Evolutionary conservation across 768 basidiomycete genomes (phyloP), one percentile per base, ranked within the genome.

Genomic region (Hortiboletus campestris): DNA sequence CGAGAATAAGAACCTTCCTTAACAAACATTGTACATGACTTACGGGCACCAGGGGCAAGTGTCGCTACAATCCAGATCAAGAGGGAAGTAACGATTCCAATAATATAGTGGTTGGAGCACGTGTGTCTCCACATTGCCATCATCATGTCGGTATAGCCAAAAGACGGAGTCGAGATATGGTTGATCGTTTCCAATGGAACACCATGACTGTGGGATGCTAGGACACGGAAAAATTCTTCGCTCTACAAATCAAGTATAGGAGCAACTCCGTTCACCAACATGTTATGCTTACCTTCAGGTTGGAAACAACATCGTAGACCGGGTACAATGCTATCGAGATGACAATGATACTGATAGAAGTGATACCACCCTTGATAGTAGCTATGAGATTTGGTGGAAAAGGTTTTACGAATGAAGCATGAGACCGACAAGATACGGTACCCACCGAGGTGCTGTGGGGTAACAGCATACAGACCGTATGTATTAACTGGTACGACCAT

Each of bases 191-290:
- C 57, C 44, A 70, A 39, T 5, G 61, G 70, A 29, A 70, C 54
- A 31, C 70, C 69, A 2, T 58, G 36, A 10, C 17, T 46, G 2
- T 41, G 61, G 4, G 49, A 49, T 17, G 57, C 42, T 10, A 71
- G 34, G 11, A 25, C 44, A 12, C 69, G 63, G 43, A 71, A 71
- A n/a, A 72, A 71, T 38, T 67, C 67, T 54, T 67, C 67, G 28
- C 64, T 64, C 66, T 67, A 36, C 19, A 32, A 3, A 25, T 22
- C 5, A 3, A 25, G 10, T 22, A 31, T 10, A 53, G 44, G 10
- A 52, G 25, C 9, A 17, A 38, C 16, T 14, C 5, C 7, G 10
- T 12, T n/a, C 14, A 25, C 14, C 22, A 2, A 43, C 5, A 43
- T 6, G 16, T 12, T 2, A 20, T 6, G 14, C 59, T 36, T 38